A percentile compares a stretch with the other conserved stretches of the same genome.
Conservation (phyloP, 495 filamentous ascomycete species). For the Trichocladium antarcticum region DNA sequence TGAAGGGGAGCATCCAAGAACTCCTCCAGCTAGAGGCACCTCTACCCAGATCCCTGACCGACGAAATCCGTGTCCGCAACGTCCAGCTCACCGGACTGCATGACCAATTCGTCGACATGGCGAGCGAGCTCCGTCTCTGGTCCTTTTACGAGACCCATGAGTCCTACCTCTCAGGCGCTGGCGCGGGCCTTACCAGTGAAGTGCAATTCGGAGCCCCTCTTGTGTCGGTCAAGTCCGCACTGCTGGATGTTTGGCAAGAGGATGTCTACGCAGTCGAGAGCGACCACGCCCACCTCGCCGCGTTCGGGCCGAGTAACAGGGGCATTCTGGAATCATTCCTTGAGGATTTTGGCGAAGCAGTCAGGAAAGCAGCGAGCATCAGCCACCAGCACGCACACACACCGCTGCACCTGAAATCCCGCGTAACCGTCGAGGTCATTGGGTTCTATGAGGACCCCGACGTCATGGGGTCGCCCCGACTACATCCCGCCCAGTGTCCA, state of each 20-base stretch:
- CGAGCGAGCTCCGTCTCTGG: slow-evolving; percentile 55
- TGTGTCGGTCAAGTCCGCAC: slow-evolving; percentile 50
- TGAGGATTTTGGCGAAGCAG: slow-evolving; percentile 35
- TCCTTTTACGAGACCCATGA: slow-evolving; percentile 56
- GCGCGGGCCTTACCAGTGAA: slow-evolving; percentile 16
- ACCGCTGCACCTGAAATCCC: slow-evolving; percentile 37
- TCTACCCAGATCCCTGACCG: slow-evolving; percentile 39
- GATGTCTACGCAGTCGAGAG: slow-evolving; percentile 46
- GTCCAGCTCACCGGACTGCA: slow-evolving; percentile 39
- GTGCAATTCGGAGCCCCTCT: slow-evolving; percentile 46
- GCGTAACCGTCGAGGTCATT: slow-evolving; percentile 48
- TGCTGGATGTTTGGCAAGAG: slow-evolving; percentile 46
- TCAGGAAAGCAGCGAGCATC: slow-evolving; percentile 33
- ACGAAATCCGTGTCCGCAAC: slow-evolving; percentile 42
- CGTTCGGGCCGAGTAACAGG: slow-evolving; percentile 44
- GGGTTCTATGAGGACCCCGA: slow-evolving; percentile 51
- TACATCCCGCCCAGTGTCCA: background rate
- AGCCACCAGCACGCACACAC: slow-evolving; percentile 31
- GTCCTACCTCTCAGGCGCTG: slow-evolving; percentile 42
- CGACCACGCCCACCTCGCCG: slow-evolving; percentile 47
- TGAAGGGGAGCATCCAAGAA: slow-evolving; percentile 43
- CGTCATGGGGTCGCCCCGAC: slow-evolving; percentile 23
- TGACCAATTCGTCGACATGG: slow-evolving; percentile 46
- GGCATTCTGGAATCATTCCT: slow-evolving; percentile 42
- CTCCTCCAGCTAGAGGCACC: slow-evolving; percentile 45